A percentile compares a stretch with the other conserved stretches of the same genome.
These are phyloP conservation scores for Cunninghamia lanceolata DNA, from an alignment of 75 land plant genomes.

Conservation along the genomic window DNA sequence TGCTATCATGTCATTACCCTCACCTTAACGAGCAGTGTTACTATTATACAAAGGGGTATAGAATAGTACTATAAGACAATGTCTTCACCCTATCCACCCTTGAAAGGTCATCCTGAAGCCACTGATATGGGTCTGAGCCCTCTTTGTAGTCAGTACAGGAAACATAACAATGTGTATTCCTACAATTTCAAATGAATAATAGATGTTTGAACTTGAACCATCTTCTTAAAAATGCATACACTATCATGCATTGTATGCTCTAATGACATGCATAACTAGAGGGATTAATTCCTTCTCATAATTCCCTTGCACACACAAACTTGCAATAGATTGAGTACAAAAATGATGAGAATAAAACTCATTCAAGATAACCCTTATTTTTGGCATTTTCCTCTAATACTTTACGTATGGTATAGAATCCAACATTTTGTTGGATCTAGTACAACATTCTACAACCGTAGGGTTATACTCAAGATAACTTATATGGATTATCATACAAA, in stretches of 20 bases:
- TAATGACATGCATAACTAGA: slow-evolving; percentile 43
- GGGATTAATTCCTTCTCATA: slow-evolving; percentile 28
- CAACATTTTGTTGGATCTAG: slow-evolving; percentile 1
- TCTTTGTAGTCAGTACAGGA: slow-evolving; percentile 72
- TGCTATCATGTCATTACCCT: slow-evolving; percentile 80
- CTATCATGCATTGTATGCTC: slow-evolving; percentile 82
- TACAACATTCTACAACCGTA: neutral
- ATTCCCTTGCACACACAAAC: no score
- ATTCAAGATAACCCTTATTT: no score
- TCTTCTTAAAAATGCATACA: slow-evolving; percentile 88
- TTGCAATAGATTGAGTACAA: no score
- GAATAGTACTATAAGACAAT: slow-evolving; percentile 74
- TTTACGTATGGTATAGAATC: neutral
- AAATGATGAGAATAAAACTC: no score
- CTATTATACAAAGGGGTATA: slow-evolving; percentile 98
- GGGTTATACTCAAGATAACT: neutral
- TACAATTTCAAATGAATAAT: slow-evolving; percentile 93
- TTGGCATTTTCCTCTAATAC: neutral
- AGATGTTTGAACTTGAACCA: slow-evolving; percentile 89
- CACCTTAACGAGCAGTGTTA: slow-evolving; percentile 80
- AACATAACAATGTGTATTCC: slow-evolving; percentile 90
- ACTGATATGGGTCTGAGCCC: slow-evolving; percentile 73
- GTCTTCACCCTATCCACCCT: slow-evolving; percentile 74
- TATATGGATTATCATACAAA: neutral
- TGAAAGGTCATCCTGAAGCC: slow-evolving; percentile 92